phyloP scores from a whole-genome alignment of 2,329 filamentous ascomycete species.

The Aspergillus vadensis region DNA sequence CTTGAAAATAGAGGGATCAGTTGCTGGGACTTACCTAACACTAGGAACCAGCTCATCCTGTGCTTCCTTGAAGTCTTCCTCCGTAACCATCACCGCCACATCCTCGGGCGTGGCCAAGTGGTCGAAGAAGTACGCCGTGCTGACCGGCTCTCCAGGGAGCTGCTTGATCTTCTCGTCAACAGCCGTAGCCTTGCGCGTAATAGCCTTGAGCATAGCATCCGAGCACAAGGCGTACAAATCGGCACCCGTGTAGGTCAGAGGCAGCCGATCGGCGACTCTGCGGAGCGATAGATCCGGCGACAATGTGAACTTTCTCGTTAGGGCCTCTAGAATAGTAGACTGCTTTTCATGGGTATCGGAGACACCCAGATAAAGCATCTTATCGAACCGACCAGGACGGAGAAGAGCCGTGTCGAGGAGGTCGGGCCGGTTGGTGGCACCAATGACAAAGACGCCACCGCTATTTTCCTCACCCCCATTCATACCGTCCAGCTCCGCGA shows the following conservation, averaged over 20 bases:
- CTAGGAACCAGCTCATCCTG: conserved; percentile 86
- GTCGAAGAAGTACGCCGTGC: conserved; percentile 94
- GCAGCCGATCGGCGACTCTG: conserved; percentile 73
- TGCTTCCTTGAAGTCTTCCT: conserved; percentile 82
- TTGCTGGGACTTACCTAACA: conserved; percentile 57
- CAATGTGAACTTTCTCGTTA: conserved; percentile 92
- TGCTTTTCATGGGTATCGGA: conserved; percentile 98
- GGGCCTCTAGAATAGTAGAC: conserved; percentile 85
- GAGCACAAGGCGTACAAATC: conserved; percentile 97
- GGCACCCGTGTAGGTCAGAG: conserved; percentile 95
- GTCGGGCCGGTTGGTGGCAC: conserved; percentile 93
- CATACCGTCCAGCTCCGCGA: conserved; percentile 97
- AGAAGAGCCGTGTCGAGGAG: conserved; percentile 86
- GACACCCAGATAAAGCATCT: conserved; percentile 96
- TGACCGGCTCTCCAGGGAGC: conserved; percentile 62
- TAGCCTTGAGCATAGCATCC: conserved; percentile 97
- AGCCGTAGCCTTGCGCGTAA: conserved; percentile 80
- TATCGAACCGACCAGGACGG: conserved; percentile 90
- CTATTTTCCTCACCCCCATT: conserved; percentile 79
- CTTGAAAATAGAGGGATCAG: not conserved
- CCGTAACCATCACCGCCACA: conserved; percentile 81
- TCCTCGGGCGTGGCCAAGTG: conserved; percentile 82
- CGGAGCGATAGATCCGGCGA: conserved; percentile 75
- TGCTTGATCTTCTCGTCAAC: conserved; percentile 81
- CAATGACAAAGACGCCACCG: conserved; percentile 93